Conservation (phyloP, 2,329 filamentous ascomycete species). For the Cladosporium oxysporum region DNA sequence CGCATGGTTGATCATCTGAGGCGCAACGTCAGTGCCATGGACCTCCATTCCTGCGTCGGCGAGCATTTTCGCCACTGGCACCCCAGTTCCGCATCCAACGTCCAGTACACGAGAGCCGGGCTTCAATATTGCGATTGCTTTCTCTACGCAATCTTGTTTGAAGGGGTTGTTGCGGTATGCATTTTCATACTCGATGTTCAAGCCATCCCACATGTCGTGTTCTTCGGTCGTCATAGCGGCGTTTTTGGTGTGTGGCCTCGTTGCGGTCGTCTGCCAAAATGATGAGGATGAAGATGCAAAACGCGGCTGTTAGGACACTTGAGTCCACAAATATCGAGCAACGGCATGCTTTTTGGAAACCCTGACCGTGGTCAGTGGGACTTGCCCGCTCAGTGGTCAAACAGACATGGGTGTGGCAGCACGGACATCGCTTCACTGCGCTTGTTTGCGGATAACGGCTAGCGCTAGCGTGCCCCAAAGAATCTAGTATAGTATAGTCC, state of each 20-base stretch:
- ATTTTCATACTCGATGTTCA: constrained; percentile 36
- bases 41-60: constrained; percentile 33
- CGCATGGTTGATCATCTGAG: constrained; percentile 36
- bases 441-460: neutral
- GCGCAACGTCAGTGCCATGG: constrained; percentile 34
- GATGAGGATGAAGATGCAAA: neutral
- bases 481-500: neutral
- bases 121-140: constrained; percentile 23
- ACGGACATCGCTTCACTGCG: too few relatives aligned
- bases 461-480: neutral
- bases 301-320: neutral
- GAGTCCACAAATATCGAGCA: neutral
- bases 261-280: neutral
- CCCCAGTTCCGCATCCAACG: constrained; percentile 39
- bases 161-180: constrained; percentile 34
- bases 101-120: constrained; percentile 23
- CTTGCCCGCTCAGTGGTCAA: neutral
- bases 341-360: neutral
- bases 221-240: constrained; percentile 7
- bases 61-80: constrained; percentile 34
- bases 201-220: constrained; percentile 24
- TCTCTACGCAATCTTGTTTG: constrained; percentile 28
- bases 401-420: neutral
- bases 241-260: neutral
- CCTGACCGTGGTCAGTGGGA: neutral